Base-by-base conservation (phyloP, 306 rosid species). In the Castanopsis chinensis region DNA sequence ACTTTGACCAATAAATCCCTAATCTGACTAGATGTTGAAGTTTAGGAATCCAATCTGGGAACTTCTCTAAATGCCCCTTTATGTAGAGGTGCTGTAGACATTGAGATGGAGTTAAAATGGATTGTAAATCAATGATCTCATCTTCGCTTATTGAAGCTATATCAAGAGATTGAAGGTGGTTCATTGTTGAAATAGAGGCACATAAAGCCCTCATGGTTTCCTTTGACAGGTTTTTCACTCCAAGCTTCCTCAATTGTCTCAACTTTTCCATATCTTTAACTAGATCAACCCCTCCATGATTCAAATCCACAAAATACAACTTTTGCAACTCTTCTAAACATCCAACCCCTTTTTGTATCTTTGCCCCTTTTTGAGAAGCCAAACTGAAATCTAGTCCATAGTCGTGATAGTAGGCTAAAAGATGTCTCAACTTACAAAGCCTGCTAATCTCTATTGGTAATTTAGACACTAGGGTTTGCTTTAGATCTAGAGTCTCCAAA, bases 41-140 rank as follows among this genome's bases (percentile, higher is more conserved):
- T 43, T 73, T 21, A 0, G 28, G 6, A 8, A 73, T 67, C 82
- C 86, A 82, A 12, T 64, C 21, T 0, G 73, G 76, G 21, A 78
- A 37, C 60, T 70, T 53, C 59, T 20, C 14, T 7, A 78, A 11
- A 32, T 3, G 10, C 13, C 83, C 86, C 1, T 5, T 30, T 21
- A 78, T 65, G 64, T 43, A 4, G 30, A 83, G 82, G 23, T 15
- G 3, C 4, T 18, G 72, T 3, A 73, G 53, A 70, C 1, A 74
- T 67, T 13, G 1, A 0, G 68, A 60, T 1, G 75, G 79, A 12
- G 51, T 14, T 17, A 59, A 37, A 12, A 77, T 32, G 6, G 13
- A 77, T 7, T 82, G 72, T 2, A 78, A 5, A 25, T 56, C 58
- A 10, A 82, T 32, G 25, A 57, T 64, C 8, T 67, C 86, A 33